Evolutionary conservation across 2,329 filamentous ascomycete genomes (phyloP).

Genomic region (Xylariales sp.): DNA sequence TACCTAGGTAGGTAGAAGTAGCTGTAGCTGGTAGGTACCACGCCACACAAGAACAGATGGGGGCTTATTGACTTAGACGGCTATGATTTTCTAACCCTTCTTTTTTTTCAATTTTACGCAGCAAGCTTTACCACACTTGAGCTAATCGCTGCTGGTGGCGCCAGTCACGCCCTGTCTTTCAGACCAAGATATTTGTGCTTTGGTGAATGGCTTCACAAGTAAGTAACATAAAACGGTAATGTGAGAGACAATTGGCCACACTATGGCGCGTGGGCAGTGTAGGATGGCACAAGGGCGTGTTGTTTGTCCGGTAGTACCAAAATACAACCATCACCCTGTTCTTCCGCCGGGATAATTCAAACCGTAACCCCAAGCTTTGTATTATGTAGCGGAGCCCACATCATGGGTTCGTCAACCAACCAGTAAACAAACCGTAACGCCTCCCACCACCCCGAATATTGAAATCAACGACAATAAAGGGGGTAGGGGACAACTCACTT

Average conservation of each 20-base stretch:
- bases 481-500: constrained; percentile 2
- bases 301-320: neutral
- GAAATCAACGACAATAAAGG: neutral
- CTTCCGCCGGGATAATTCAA: neutral
- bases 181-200: neutral
- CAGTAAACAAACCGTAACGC: constrained; percentile 4
- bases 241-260: constrained; percentile 8
- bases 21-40: neutral
- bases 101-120: no score
- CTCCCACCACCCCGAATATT: neutral
- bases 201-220: neutral
- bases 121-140: neutral
- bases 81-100: no score
- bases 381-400: constrained; percentile 11
- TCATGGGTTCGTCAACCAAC: neutral
- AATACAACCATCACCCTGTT: neutral
- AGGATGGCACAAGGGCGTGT: neutral
- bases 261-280: constrained; percentile 21
- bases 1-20: no score
- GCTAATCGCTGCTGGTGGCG: neutral
- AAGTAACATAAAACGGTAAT: neutral
- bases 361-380: constrained; percentile 10
- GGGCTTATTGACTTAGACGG: neutral
- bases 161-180: constrained; percentile 2
- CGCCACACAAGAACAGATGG: neutral